These are phyloP conservation scores for Kwoniella dejecticola DNA, from an alignment of 768 basidiomycete species.

Conservation along the genomic window DNA sequence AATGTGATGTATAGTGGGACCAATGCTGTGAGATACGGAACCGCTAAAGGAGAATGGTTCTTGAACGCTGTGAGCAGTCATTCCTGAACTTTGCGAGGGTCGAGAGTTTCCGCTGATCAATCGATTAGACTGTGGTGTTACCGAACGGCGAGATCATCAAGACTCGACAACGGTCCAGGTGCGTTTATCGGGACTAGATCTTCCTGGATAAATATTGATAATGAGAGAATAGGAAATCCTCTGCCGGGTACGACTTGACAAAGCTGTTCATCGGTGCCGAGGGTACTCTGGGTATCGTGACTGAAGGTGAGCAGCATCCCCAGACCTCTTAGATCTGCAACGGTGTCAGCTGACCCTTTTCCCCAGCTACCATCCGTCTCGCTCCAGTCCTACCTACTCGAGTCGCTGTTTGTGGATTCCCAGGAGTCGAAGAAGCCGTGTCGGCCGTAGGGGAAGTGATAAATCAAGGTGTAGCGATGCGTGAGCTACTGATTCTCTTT, in stretches of 20 bases:
- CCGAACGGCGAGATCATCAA: constrained; percentile 87
- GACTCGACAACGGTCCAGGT: constrained; percentile 62
- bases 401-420: constrained; percentile 86
- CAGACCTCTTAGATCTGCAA: background rate
- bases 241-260: constrained; percentile 81
- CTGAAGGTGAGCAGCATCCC: constrained; percentile 59
- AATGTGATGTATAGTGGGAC: constrained; percentile 64
- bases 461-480: constrained; percentile 32
- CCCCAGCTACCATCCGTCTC: constrained; percentile 70
- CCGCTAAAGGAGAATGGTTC: constrained; percentile 84
- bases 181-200: background rate
- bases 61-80: constrained; percentile 65
- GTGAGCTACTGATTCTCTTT: constrained; percentile 8
- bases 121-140: constrained; percentile 75
- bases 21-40: constrained; percentile 70
- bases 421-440: constrained; percentile 72
- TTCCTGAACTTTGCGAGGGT: background rate
- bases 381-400: constrained; percentile 76
- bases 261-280: constrained; percentile 88
- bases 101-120: background rate
- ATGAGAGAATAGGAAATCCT: constrained; percentile 75
- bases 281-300: constrained; percentile 82
- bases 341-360: background rate
- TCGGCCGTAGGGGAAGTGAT: constrained; percentile 62
- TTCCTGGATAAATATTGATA: no score